Percentiles rank a stretch among this genome's conserved stretches.
Evolutionary conservation across 352 stramenopile species (phyloP).

Genomic region (Phytophthora fragariae): DNA sequence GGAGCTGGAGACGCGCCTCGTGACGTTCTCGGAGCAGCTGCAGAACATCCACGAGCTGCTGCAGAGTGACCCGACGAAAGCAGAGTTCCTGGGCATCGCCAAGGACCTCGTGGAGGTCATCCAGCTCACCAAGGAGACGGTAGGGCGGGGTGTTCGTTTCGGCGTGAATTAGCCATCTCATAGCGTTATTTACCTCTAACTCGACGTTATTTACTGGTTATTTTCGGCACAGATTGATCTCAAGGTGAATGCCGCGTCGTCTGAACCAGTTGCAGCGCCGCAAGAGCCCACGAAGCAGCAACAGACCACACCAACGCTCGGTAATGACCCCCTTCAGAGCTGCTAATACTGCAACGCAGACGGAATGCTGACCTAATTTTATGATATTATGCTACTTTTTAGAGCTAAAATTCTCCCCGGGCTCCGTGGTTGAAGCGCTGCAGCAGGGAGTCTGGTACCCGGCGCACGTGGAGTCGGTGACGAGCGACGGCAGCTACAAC

Average conservation of each 20-base stretch:
- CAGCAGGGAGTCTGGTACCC: slow-evolving; percentile 80
- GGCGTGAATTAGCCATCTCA: background rate
- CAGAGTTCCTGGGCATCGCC: slow-evolving; percentile 80
- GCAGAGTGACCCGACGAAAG: slow-evolving; percentile 71
- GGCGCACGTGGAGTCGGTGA: slow-evolving; percentile 64
- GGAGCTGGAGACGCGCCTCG: slow-evolving; percentile 81
- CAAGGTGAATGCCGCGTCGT: slow-evolving; percentile 31
- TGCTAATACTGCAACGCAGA: background rate
- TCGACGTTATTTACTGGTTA: slow-evolving; percentile 12
- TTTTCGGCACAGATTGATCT: slow-evolving; percentile 39
- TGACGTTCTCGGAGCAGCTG: slow-evolving; percentile 83
- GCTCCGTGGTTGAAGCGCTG: slow-evolving; percentile 63
- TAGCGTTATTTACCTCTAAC: slow-evolving; percentile 4
- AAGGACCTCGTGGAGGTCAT: slow-evolving; percentile 87
- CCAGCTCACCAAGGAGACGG: slow-evolving; percentile 86
- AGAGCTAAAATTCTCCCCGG: slow-evolving; percentile 56
- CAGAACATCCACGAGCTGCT: slow-evolving; percentile 85
- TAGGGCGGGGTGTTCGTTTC: slow-evolving; percentile 19
- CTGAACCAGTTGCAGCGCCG: background rate
- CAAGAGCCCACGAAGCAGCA: slow-evolving; percentile 7
- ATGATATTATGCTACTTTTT: slow-evolving; percentile 8
- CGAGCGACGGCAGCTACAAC: slow-evolving; percentile 63
- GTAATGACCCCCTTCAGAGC: slow-evolving; percentile 13
- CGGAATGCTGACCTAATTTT: slow-evolving; percentile 6
- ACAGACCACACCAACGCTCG: slow-evolving; percentile 11